Conservation (phyloP, 139 green algal species). For the Chlamydomonas incerta region DNA sequence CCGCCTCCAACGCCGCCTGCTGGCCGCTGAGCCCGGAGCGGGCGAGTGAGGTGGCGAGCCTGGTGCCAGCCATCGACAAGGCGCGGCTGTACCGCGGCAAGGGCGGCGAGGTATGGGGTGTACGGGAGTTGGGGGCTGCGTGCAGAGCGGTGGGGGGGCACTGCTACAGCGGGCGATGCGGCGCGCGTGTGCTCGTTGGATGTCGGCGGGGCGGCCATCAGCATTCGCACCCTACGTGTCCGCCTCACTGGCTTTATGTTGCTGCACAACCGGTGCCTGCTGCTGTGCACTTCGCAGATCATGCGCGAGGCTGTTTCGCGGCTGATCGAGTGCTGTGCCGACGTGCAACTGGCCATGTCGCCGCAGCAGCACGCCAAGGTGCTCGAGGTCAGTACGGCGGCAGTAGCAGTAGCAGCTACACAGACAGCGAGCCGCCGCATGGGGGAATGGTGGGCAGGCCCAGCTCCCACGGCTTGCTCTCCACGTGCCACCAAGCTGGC, state of each 20-base stretch:
- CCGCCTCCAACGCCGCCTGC: not conserved
- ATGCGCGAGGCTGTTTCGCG: conserved; percentile 86
- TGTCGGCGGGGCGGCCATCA: no score
- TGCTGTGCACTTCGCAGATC: conserved; percentile 6
- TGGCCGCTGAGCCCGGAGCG: conserved; percentile 7
- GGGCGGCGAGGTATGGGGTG: conserved; percentile 80
- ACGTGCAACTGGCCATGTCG: conserved; percentile 60
- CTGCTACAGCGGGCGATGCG: no score
- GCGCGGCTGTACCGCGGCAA: conserved; percentile 87
- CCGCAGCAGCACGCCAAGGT: conserved; percentile 56
- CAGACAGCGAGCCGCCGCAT: no score
- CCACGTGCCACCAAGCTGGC: no score
- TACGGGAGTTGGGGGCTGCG: not conserved
- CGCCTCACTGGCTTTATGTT: no score
- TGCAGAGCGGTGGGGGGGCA: no score
- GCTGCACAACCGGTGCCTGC: no score
- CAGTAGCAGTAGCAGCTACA: no score
- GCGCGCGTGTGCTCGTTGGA: no score
- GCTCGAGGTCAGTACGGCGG: conserved; percentile 13
- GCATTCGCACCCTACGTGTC: no score
- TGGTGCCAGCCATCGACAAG: conserved; percentile 77
- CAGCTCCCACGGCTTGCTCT: no score
- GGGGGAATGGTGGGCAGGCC: no score
- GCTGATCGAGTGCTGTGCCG: conserved; percentile 58
- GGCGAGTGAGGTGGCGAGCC: conserved; percentile 29